These are phyloP conservation scores for Oidium heveae DNA, from an alignment of 2,329 filamentous ascomycete genomes.

Conservation along the genomic window DNA sequence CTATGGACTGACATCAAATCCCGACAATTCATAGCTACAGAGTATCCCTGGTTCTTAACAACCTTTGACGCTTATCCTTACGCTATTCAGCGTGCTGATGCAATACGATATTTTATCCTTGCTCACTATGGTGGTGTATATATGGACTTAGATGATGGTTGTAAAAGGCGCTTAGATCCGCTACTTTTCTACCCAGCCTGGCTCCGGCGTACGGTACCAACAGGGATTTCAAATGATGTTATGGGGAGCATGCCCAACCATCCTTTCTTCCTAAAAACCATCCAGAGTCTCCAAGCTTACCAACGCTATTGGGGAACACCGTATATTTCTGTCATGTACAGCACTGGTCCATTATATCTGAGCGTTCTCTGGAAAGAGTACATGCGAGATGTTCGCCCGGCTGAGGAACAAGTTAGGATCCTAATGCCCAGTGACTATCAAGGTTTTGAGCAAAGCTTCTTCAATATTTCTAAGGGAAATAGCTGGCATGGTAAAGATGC, in stretches of 20 bases:
- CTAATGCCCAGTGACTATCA: slow-evolving; percentile 49
- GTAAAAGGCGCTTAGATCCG: slow-evolving; percentile 23
- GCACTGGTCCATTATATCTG: slow-evolving; percentile 51
- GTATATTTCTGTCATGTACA: slow-evolving; percentile 61
- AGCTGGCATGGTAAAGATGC: slow-evolving; percentile 24
- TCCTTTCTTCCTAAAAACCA: slow-evolving; percentile 47
- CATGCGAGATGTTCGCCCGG: slow-evolving; percentile 24
- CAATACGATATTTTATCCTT: slow-evolving; percentile 58
- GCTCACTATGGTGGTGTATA: slow-evolving; percentile 58
- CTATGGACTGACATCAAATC: slow-evolving; percentile 52
- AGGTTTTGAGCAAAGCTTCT: slow-evolving; percentile 43
- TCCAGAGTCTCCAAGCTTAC: slow-evolving; percentile 40
- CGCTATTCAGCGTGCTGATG: slow-evolving; percentile 53
- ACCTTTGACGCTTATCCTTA: slow-evolving; percentile 52
- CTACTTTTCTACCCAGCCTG: slow-evolving; percentile 44
- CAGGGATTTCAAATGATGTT: slow-evolving; percentile 58
- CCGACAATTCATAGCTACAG: slow-evolving; percentile 41
- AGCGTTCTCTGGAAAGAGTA: slow-evolving; percentile 56
- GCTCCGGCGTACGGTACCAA: slow-evolving; percentile 46
- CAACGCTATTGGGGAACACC: slow-evolving; percentile 34
- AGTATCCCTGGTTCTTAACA: slow-evolving; percentile 56
- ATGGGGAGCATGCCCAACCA: slow-evolving; percentile 52
- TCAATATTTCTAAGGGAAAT: slow-evolving; percentile 23
- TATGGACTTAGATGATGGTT: slow-evolving; percentile 41
- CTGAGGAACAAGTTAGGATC: slow-evolving; percentile 32